A percentile compares a stretch with the other conserved stretches of the same genome.
phyloP scores from a whole-genome alignment of 176 grass and related monocot species.

The Typha latifolia region DNA sequence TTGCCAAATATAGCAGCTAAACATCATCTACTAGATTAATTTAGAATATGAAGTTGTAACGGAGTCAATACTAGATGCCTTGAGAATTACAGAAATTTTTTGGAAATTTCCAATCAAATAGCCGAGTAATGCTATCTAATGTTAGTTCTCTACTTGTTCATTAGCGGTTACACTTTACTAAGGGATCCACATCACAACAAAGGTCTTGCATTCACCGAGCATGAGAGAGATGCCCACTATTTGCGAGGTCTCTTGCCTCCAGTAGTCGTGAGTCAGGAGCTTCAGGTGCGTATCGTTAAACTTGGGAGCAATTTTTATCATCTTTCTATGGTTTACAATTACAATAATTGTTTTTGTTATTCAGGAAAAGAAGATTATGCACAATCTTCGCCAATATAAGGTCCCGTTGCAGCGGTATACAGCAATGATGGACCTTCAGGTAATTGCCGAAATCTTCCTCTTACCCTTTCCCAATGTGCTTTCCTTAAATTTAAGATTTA shows the following conservation, averaged over 20 bases:
- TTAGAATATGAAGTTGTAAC: too few species aligned
- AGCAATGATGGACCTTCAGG: constrained; percentile 99
- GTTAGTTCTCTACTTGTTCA: not conserved
- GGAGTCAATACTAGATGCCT: too few species aligned
- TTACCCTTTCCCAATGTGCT: not conserved
- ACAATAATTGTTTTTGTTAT: not conserved
- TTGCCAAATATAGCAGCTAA: too few species aligned
- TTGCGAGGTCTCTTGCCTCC: constrained; percentile 95
- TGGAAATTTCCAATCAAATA: not conserved
- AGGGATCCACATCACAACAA: constrained; percentile 97
- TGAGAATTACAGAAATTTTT: too few species aligned
- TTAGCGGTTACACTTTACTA: constrained; percentile 78
- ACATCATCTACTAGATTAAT: too few species aligned
- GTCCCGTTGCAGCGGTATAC: constrained; percentile 83
- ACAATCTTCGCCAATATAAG: constrained; percentile 72
- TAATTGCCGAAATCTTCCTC: constrained; percentile 11
- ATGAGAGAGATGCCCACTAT: constrained; percentile 86
- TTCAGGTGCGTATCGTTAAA: constrained; percentile 41
- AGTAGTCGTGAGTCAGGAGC: constrained; percentile 51
- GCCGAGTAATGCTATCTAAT: constrained; percentile 18
- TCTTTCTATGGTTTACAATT: not conserved
- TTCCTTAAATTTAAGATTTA: not conserved
- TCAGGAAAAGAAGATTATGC: constrained; percentile 82
- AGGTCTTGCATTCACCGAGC: constrained; percentile 65
- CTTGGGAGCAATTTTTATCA: not conserved